A percentile compares a stretch with the other conserved stretches of the same genome.
These are phyloP conservation scores for Pyrenophora seminiperda DNA, from an alignment of 2,329 filamentous ascomycete genomes.

Conservation along the genomic window DNA sequence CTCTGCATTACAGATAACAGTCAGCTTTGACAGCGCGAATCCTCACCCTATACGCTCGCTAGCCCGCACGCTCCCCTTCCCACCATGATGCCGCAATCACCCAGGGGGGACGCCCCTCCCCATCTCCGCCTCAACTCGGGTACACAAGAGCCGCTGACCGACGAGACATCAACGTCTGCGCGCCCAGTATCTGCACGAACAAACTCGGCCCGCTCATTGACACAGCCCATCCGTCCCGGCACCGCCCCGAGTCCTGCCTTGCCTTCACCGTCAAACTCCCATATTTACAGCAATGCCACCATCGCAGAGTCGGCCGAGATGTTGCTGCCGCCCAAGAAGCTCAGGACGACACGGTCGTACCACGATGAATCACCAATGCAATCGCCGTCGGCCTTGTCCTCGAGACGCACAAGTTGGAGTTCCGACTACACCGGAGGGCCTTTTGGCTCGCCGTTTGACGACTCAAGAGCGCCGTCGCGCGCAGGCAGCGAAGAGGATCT, in stretches of 20 bases:
- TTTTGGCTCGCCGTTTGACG: slow-evolving; percentile 63
- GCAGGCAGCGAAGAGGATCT: slow-evolving; percentile 68
- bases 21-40: slow-evolving; percentile 19
- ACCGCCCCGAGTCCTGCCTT: slow-evolving; percentile 40
- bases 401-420: slow-evolving; percentile 68
- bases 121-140: slow-evolving; percentile 70
- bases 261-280: slow-evolving; percentile 31
- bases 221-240: slow-evolving; percentile 46
- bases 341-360: slow-evolving; percentile 56
- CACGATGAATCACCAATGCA: slow-evolving; percentile 57
- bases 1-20: slow-evolving; percentile 29
- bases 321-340: slow-evolving; percentile 56
- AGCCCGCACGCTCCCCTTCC: not conserved
- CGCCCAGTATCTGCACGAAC: slow-evolving; percentile 48
- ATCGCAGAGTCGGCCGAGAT: slow-evolving; percentile 56
- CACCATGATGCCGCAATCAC: slow-evolving; percentile 40
- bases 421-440: slow-evolving; percentile 61
- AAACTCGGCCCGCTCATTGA: slow-evolving; percentile 53
- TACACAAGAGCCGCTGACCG: slow-evolving; percentile 56
- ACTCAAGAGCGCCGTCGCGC: slow-evolving; percentile 63
- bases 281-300: slow-evolving; percentile 45
- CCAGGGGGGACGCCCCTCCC: slow-evolving; percentile 52
- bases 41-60: slow-evolving; percentile 41
- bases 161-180: slow-evolving; percentile 38
- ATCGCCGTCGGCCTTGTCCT: slow-evolving; percentile 62